Conservation (phyloP, 495 filamentous ascomycete genomes). For the Copromyces sp. region DNA sequence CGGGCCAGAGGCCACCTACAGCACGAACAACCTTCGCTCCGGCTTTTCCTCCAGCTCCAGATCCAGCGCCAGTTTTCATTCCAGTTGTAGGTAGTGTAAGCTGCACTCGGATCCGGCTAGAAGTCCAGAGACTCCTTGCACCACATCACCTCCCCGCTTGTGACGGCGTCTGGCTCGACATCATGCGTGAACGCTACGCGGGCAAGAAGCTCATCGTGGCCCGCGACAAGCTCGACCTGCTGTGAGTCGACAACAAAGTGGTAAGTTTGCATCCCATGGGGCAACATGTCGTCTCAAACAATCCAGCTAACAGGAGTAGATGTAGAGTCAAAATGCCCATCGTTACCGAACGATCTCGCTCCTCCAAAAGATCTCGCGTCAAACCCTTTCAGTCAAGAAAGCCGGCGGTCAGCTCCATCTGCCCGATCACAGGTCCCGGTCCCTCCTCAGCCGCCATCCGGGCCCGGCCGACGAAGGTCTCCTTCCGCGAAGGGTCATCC, state of each 20-base stretch:
- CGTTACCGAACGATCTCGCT: neutral
- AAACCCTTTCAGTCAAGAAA: neutral
- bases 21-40: neutral
- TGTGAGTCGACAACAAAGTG: neutral
- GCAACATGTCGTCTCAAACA: neutral
- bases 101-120: neutral
- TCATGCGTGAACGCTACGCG: slow-evolving; percentile 66
- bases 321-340: neutral
- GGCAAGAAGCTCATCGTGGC: slow-evolving; percentile 85
- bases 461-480: neutral
- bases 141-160: slow-evolving; percentile 54
- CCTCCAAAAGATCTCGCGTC: neutral
- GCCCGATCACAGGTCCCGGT: neutral
- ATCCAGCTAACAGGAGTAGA: neutral
- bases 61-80: neutral
- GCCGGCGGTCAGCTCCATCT: neutral
- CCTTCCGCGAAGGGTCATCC: neutral
- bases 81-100: neutral
- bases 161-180: slow-evolving; percentile 59
- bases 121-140: neutral
- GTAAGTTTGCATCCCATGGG: neutral
- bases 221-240: slow-evolving; percentile 76
- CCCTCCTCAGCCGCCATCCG: neutral
- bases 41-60: neutral
- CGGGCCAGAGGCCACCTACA: neutral